Percentiles rank a stretch among this genome's conserved stretches.
Evolutionary conservation across 2,329 filamentous ascomycete species (phyloP).

Genomic region (Penicillium sp.): DNA sequence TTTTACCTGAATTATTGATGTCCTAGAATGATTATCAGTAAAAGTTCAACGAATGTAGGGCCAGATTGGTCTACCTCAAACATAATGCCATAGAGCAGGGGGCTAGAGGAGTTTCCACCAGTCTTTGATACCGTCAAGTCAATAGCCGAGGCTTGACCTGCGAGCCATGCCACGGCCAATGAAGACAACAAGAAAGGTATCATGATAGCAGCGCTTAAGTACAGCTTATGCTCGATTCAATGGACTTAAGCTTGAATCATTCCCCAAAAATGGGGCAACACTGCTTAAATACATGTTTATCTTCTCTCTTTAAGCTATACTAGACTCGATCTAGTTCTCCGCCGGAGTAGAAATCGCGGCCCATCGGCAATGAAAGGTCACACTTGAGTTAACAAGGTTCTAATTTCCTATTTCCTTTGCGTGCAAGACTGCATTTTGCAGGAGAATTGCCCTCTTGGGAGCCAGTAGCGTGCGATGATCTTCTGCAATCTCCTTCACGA

Average conservation of each 20-base stretch:
- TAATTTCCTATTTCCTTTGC: neutral
- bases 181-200: neutral
- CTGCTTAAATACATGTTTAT: neutral
- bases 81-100: conserved; percentile 46
- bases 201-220: neutral
- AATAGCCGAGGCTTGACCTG: neutral
- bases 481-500: neutral
- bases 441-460: neutral
- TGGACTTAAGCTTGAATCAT: too few relatives aligned
- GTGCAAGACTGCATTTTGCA: neutral
- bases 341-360: neutral
- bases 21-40: conserved; percentile 41
- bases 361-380: neutral
- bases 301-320: neutral
- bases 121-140: neutral
- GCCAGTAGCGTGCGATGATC: neutral
- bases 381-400: neutral
- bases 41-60: neutral
- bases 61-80: conserved; percentile 32
- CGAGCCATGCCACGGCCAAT: neutral
- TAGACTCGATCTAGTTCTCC: neutral
- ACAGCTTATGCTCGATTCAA: neutral
- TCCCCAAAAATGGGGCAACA: neutral
- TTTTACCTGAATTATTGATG: conserved; percentile 58
- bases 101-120: conserved; percentile 39